Evolutionary conservation across 768 basidiomycete species (phyloP).

Genomic region (Naganishia kalamii): DNA sequence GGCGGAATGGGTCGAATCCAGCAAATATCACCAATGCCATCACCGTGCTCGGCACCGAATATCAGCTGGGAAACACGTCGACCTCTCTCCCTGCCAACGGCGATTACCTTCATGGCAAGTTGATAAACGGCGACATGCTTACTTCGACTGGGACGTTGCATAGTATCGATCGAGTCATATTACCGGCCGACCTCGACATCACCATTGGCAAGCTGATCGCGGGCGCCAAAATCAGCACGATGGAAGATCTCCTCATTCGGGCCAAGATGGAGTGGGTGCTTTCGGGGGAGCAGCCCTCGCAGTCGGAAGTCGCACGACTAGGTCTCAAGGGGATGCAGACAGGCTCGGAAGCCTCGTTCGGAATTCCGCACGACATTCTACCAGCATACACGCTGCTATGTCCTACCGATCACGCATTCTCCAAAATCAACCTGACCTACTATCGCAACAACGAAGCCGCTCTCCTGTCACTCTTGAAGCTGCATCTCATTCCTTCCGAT

Average conservation of each 20-base stretch:
- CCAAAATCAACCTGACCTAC: slow-evolving; percentile 68
- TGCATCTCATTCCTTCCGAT: slow-evolving; percentile 47
- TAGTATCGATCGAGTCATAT: slow-evolving; percentile 56
- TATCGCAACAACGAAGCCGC: slow-evolving; percentile 40
- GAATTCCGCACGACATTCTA: slow-evolving; percentile 15
- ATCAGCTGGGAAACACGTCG: neutral
- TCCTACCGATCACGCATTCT: slow-evolving; percentile 88
- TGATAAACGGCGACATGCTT: slow-evolving; percentile 55
- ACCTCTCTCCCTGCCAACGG: slow-evolving; percentile 43
- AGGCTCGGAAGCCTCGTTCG: neutral
- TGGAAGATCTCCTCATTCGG: slow-evolving; percentile 73
- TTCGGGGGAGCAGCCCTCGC: slow-evolving; percentile 55
- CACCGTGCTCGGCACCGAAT: slow-evolving; percentile 24
- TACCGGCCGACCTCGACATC: slow-evolving; percentile 79
- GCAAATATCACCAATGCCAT: slow-evolving; percentile 38
- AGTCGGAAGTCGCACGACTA: neutral
- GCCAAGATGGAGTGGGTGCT: slow-evolving; percentile 87
- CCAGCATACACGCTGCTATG: slow-evolving; percentile 75
- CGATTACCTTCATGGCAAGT: slow-evolving; percentile 38
- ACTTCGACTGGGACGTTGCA: slow-evolving; percentile 88
- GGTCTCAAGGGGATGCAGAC: neutral
- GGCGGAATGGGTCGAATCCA: slow-evolving; percentile 26
- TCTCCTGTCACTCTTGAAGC: slow-evolving; percentile 43
- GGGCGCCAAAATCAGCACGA: slow-evolving; percentile 76
- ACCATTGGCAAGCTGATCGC: slow-evolving; percentile 82